Base-by-base conservation (phyloP, 2,329 filamentous ascomycete genomes). In the Teratosphaeria viscida region DNA sequence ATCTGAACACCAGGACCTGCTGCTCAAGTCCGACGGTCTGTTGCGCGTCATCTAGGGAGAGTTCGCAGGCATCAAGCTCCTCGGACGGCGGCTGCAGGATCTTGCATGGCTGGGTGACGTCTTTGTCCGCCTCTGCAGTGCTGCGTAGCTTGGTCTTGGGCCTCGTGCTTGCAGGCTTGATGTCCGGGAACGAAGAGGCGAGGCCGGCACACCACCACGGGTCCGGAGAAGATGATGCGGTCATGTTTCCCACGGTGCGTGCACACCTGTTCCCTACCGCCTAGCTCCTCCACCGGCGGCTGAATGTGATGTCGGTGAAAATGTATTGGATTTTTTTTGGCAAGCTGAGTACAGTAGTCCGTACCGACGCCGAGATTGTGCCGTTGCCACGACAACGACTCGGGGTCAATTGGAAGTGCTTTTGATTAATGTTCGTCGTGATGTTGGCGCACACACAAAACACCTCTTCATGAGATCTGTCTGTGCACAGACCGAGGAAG, bases 1-100 rank as follows among this genome's bases (percentile, higher is more conserved):
- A 86, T 63, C 79, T 78, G 62, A 88, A 89, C 0, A 89, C 78
- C 19, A 89, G 75, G 0, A 88, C 82, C 66, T 88, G 85, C 1
- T 59, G 86, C 78, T 76, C 77, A 55, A 62, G 55, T 43, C 62
- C 62, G 37, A 65, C 58, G 0, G 64, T 73, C 11, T 67, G 75
- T 32, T 72, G 70, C 2, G 72, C 70, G 19, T 64, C 71, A 57
- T 77, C 72, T 11, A 70, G 52, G 72, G 73, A 5, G 79, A 77
- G 5, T 82, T 76, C 32, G 74, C 57, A 57, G 27, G 63, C 54
- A 26, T 58, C 23, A 7, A 58, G 54, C 12, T 60, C 59, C 16
- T 59, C 52, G 32, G 61, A 39, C 12, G 60, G 47, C 52, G 64
- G 59, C 35, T 66, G 73, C 62, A 86, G 84, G 19, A 84, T 79